Conservation (phyloP, 768 basidiomycete species). For the Suillus lakei region DNA sequence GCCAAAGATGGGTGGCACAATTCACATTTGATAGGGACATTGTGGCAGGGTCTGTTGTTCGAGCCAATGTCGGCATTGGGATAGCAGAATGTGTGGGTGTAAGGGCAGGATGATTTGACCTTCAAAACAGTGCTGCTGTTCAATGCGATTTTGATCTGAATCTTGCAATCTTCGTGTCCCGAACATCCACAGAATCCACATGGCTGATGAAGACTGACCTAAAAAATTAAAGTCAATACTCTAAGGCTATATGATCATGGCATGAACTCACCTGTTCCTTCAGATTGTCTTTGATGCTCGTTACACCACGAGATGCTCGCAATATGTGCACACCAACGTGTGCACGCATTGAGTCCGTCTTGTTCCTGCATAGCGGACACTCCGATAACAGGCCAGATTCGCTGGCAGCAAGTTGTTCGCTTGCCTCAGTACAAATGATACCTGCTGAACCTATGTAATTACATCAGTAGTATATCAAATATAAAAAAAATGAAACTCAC, state of each 20-base stretch:
- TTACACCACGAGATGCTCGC: not conserved
- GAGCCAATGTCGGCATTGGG: not conserved
- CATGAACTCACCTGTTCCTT: no score
- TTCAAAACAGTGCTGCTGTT: no score
- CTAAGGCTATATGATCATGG: no score
- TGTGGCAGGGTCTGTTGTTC: not conserved
- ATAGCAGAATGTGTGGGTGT: no score
- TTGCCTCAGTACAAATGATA: not conserved
- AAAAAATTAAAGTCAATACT: no score
- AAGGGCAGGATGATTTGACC: no score
- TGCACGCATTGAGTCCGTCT: not conserved
- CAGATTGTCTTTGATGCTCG: no score
- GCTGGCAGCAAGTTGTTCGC: not conserved
- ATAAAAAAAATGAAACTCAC: not conserved
- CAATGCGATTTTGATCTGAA: no score
- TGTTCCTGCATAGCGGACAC: not conserved
- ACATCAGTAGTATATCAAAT: not conserved
- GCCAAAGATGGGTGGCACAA: not conserved
- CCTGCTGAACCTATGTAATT: not conserved
- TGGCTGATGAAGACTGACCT: no score
- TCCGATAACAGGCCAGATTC: not conserved
- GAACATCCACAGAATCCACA: no score
- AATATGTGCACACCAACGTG: not conserved
- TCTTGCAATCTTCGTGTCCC: no score
- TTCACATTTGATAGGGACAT: not conserved